phyloP scores from a whole-genome alignment of 495 filamentous ascomycete species.

The Umbilicaria muhlenbergii region DNA sequence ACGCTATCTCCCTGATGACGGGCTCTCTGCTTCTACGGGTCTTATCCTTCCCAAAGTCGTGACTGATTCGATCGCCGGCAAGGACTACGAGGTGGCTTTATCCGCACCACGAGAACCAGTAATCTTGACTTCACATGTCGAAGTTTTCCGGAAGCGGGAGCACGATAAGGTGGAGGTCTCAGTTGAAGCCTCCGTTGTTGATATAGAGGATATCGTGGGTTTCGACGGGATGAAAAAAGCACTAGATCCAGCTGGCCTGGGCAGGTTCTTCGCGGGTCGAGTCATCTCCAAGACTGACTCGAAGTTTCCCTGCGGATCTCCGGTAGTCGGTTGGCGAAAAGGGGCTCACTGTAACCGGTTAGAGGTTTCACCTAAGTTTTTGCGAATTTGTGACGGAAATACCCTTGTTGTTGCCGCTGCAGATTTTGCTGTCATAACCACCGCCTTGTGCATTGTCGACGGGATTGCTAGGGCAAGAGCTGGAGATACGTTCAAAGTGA shows the following conservation, averaged over 20 bases:
- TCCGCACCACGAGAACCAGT: conserved; percentile 1
- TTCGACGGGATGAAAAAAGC: neutral
- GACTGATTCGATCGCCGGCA: neutral
- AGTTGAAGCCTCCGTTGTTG: conserved; percentile 7
- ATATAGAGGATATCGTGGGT: neutral
- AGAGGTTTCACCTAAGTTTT: neutral
- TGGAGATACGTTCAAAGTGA: conserved; percentile 2
- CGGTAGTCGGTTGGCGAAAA: conserved; percentile 8
- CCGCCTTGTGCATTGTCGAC: conserved; percentile 4
- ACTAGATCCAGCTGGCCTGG: neutral
- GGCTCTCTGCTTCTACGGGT: conserved; percentile 6
- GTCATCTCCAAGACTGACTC: neutral
- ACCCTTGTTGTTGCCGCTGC: neutral
- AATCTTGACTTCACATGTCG: conserved; percentile 1
- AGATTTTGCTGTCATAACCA: neutral
- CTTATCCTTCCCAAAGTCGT: neutral
- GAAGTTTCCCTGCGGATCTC: neutral
- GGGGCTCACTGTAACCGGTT: conserved; percentile 2
- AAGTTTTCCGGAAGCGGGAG: neutral
- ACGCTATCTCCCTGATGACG: conserved; percentile 11
- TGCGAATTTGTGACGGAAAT: neutral
- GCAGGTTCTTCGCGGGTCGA: conserved; percentile 8
- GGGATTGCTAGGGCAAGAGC: conserved; percentile 4
- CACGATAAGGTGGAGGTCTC: neutral
- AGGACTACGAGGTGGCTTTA: conserved; percentile 3